Percentiles rank a stretch among this genome's conserved stretches.
Evolutionary conservation across 1,284 basidiomycete genomes (phyloP).

Genomic region (Agroathelia rolfsii): DNA sequence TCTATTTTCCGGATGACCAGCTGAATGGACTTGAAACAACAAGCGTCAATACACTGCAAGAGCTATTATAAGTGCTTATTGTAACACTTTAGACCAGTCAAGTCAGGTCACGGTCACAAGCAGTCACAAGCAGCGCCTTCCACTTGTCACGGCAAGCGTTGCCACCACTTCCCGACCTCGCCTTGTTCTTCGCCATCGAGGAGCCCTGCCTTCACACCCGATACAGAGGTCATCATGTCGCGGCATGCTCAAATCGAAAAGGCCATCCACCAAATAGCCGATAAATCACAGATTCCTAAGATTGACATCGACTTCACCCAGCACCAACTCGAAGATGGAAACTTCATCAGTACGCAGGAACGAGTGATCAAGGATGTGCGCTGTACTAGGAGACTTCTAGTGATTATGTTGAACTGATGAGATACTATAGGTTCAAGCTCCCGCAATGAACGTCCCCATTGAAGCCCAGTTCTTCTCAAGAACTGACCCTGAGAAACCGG

Average conservation of each 20-base stretch:
- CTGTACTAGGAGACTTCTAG: conserved; percentile 9
- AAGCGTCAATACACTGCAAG: too few relatives aligned
- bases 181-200: too few relatives aligned
- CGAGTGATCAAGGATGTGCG: conserved; percentile 77
- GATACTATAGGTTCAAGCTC: conserved; percentile 74
- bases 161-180: too few relatives aligned
- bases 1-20: too few relatives aligned
- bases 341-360: conserved; percentile 77
- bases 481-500: conserved; percentile 80
- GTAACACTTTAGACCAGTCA: too few relatives aligned
- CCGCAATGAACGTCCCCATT: conserved; percentile 87
- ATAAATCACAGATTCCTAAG: conserved; percentile 49
- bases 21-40: too few relatives aligned
- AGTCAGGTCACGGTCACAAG: too few relatives aligned
- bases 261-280: conserved; percentile 67
- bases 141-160: too few relatives aligned
- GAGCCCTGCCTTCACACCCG: too few relatives aligned
- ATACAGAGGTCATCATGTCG: conserved; percentile 11
- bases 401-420: conserved; percentile 3
- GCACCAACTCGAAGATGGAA: conserved; percentile 84
- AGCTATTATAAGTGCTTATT: too few relatives aligned
- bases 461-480: conserved; percentile 89
- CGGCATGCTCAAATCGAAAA: conserved; percentile 50
- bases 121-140: too few relatives aligned
- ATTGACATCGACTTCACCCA: conserved; percentile 85